phyloP scores from a whole-genome alignment of 192 early-diverging fungal species.

The Paraglomus occultum region DNA sequence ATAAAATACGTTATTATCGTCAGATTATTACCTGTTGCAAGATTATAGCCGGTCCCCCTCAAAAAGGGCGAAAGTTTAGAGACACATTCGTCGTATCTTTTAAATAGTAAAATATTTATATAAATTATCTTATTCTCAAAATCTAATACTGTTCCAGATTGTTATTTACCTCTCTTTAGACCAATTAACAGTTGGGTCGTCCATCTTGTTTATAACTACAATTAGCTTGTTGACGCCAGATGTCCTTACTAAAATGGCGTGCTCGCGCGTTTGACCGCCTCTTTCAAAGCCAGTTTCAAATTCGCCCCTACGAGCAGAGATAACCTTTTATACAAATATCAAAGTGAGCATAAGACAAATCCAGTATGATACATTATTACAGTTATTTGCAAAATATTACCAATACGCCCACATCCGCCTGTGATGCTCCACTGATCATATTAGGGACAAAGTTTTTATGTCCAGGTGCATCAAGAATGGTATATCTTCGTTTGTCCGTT shows the following conservation, averaged over 20 bases:
- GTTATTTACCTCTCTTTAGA: conserved; percentile 65
- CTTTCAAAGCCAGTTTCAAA: conserved; percentile 99
- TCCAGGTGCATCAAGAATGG: conserved; percentile 97
- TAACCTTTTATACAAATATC: conserved; percentile 42
- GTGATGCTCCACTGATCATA: conserved; percentile 96
- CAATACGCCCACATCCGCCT: conserved; percentile 94
- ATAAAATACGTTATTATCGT: not conserved
- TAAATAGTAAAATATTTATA: conserved; percentile 18
- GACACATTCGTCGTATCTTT: conserved; percentile 86
- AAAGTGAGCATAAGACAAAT: not conserved
- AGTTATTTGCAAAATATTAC: conserved; percentile 38
- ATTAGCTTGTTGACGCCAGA: conserved; percentile 93
- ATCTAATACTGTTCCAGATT: not conserved
- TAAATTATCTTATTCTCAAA: too few species aligned
- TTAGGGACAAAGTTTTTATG: conserved; percentile 98
- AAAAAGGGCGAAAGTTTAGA: conserved; percentile 88
- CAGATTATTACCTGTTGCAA: conserved; percentile 62
- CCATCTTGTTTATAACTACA: conserved; percentile 99
- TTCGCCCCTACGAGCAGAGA: conserved; percentile 98
- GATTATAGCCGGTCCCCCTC: conserved; percentile 85
- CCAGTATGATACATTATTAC: not conserved
- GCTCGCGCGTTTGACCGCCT: conserved; percentile 98
- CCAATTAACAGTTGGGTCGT: conserved; percentile 96
- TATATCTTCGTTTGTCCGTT: conserved; percentile 92
- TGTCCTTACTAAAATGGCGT: conserved; percentile 95